Percentiles rank a stretch among this genome's conserved stretches.
Conservation (phyloP, 1,284 basidiomycete genomes). For the Dichomitus squalens region DNA sequence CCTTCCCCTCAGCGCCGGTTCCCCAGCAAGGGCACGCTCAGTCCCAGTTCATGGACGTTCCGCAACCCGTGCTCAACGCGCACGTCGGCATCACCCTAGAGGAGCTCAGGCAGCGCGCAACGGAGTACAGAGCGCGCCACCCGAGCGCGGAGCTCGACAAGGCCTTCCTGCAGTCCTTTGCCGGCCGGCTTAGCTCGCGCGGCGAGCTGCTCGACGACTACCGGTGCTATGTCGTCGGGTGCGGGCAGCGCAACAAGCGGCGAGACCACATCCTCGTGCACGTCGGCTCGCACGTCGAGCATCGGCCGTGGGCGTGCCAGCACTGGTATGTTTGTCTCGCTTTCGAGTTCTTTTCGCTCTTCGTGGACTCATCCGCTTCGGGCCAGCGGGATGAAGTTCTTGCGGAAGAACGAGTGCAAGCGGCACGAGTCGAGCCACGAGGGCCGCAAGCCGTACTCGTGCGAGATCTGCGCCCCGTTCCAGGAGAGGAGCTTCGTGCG, state of each 20-base stretch:
- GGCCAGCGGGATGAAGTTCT: constrained; percentile 58
- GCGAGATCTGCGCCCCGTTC: constrained; percentile 48
- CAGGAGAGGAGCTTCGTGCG: constrained; percentile 56
- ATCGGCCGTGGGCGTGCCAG: constrained; percentile 61
- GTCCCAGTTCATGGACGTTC: background rate
- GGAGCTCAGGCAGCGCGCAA: constrained; percentile 55
- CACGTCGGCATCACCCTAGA: constrained; percentile 57
- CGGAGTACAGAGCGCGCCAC: constrained; percentile 51
- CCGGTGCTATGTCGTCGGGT: constrained; percentile 65
- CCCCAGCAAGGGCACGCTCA: background rate
- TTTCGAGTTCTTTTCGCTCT: background rate
- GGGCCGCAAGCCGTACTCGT: constrained; percentile 57
- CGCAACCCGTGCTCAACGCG: constrained; percentile 42
- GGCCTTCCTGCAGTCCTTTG: constrained; percentile 63
- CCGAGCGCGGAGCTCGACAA: constrained; percentile 60
- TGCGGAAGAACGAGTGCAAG: constrained; percentile 75
- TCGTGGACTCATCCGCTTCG: background rate
- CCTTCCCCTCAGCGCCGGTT: background rate
- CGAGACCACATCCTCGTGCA: constrained; percentile 74
- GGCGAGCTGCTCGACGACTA: constrained; percentile 62
- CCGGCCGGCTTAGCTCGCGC: constrained; percentile 58
- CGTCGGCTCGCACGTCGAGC: constrained; percentile 67
- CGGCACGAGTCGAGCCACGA: constrained; percentile 68
- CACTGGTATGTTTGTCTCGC: constrained; percentile 49
- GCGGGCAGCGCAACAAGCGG: constrained; percentile 64